Base-by-base conservation (phyloP, 2,329 filamentous ascomycete species). In the Dothidotthia symphoricarpi region DNA sequence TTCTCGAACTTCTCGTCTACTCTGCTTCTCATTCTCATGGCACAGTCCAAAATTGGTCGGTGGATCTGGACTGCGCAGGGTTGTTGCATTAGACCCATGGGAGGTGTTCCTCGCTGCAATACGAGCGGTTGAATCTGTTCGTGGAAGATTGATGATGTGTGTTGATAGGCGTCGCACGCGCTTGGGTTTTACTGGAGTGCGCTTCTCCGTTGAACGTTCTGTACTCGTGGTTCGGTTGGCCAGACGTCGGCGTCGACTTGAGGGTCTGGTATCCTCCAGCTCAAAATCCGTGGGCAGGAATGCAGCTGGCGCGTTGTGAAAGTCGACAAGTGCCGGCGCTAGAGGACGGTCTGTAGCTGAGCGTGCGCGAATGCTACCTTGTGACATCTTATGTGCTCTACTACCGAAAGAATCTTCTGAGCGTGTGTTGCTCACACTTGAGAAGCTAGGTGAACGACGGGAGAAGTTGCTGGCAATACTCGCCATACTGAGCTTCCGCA, bases 401-500 rank as follows among this genome's bases (percentile, higher is more conserved):
- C 53, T 59, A 16, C 60, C 51, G 24, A 56, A 56, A 0, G 60
- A 66, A 25, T 67, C 64, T 25, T 67, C 64, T 16, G 59, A 64
- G 4, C 59, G 58, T 10, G 56, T 52, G 44, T 66, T 61, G 41
- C 62, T 66, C 32, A 69, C 55, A 41, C 67, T 72, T 2, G 68
- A 72, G 49, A 72, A 70, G 48, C 83, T 86, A 26, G 73, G 75
- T 1, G 86, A 85, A 40, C 85, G 80, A 52, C 83, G 86, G 25
- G 80, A 78, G 59, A 94, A 90, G 31, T 85, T 85, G 50, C 79
- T 84, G 11, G 86, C 78, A 48, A 93, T 85, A 63, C 83, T 89
- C 32, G 85, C 83, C 57, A 88, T 83, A 66, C 87, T 95, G 47
- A 96, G 76, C 62, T 90, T 94, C 35, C 89, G 80, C 71, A 95